Base-by-base conservation (phyloP, 768 basidiomycete genomes). In the Cystobasidium tubakii region DNA sequence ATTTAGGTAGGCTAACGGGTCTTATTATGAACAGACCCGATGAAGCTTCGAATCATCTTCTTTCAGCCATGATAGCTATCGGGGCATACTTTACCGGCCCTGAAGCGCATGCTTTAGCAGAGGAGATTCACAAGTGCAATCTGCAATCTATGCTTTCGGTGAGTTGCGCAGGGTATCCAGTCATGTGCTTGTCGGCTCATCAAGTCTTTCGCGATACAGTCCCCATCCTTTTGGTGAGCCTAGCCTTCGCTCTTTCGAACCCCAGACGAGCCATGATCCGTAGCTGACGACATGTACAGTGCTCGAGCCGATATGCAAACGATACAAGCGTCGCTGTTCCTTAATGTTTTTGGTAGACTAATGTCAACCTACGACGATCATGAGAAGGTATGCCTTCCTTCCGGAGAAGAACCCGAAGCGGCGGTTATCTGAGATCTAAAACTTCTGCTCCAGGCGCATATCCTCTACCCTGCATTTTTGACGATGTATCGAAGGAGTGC, bases 271-370 rank as follows among this genome's bases (percentile, higher is more conserved):
- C n/a, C n/a, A n/a, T n/a, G n/a, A n/a, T n/a, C n/a, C n/a, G n/a
- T n/a, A n/a, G n/a, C n/a, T n/a, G n/a, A n/a, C n/a, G n/a, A n/a
- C n/a, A n/a, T n/a, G n/a, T 15, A 27, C 66, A 67, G 76, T 36
- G 75, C 78, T 1, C 73, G 77, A 9, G 75, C 78, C 29, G 78
- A 79, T 64, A 73, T 76, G 29, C 77, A 77, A 76, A 60, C 77
- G 9, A 75, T 76, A 36, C 78, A 77, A 46, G 74, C 78, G n/a
- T 33, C 73, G 4, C 75, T 77, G 0, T 69, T 77, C 21, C 33
- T 71, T 7, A 42, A 55, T n/a, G 27, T 71, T 1, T 71, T 54
- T 36, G 69, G 69, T 15, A 71, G 44, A 33, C 29, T 44, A 21
- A 71, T 71, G 69, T 71, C 69, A 17, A 71, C 31, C 13, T 27